Base-by-base conservation (phyloP, 208 protist species). In the Wallacemonas sp. region DNA sequence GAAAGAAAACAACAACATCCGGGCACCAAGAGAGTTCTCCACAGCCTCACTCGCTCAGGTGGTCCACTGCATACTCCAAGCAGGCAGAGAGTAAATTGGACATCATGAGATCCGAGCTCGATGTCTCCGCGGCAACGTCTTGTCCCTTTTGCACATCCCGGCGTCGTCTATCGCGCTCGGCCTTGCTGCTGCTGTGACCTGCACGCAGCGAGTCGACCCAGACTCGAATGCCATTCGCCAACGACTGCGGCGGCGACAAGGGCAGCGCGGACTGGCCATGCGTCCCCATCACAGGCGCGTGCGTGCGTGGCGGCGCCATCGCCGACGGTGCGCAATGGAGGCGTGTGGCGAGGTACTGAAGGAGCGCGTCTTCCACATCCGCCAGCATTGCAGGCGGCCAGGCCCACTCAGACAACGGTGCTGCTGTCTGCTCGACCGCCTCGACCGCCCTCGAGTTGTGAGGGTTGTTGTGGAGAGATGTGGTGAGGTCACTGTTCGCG, bases 321-420 rank as follows among this genome's bases (percentile, higher is more conserved):
- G 36, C 10, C 36, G 36, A 41, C 14, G 52, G 52, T 42, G 52
- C 52, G 22, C 52, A 59, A 29, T 59, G 52, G 4, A 59, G 32
- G 7, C 52, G 52, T 26, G 26, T 29, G 7, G 52, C 32, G 31
- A 59, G 31, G 31, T 59, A 59, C 18, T 42, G 18, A 3, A 59
- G 4, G 8, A 59, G 29, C 16, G 52, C 52, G n/a, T 59, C 52
- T 22, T 59, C 52, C 10, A 59, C 52, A 41, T 59, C 52, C 7
- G 32, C 31, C 5, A 59, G 31, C 52, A 59, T 25, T 12, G 52
- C 26, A 26, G 11, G 31, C 12, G 52, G 32, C 52, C 52, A 59
- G 5, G 3, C n/a, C 42, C 42, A 52, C 14, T 64, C 57, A 5
- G 5, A 5, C 16, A n/a, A n/a, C 25, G 18, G 18, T 18, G 18